phyloP scores from a whole-genome alignment of 768 basidiomycete species.

The Serendipita sp. region DNA sequence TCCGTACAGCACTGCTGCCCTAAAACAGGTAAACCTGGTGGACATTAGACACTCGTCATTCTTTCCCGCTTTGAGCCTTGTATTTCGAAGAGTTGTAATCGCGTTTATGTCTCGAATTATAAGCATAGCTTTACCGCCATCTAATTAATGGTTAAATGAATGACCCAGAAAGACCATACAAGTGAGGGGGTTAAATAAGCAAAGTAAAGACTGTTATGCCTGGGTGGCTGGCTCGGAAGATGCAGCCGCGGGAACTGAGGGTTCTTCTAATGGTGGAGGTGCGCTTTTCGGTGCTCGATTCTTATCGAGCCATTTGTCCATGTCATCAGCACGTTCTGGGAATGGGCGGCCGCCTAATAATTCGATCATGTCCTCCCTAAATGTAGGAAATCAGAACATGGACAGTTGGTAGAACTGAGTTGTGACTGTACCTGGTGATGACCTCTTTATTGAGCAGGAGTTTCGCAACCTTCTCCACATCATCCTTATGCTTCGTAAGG shows the following conservation, averaged over 20 bases:
- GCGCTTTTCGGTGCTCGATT: slow-evolving; percentile 20
- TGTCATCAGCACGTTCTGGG: slow-evolving; percentile 62
- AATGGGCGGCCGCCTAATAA: slow-evolving; percentile 76
- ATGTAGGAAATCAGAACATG: neutral
- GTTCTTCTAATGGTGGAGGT: neutral
- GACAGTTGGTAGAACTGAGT: neutral
- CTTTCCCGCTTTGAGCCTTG: no score
- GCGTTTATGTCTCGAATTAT: no score
- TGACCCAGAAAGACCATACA: no score
- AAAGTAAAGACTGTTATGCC: no score
- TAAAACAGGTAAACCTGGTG: no score
- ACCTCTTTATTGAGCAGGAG: slow-evolving; percentile 89
- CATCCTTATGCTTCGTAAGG: slow-evolving; percentile 60
- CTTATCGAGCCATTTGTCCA: slow-evolving; percentile 95
- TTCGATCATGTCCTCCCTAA: slow-evolving; percentile 73
- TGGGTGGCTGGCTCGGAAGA: neutral
- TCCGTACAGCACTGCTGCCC: no score
- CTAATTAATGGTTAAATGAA: no score
- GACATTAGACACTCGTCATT: no score
- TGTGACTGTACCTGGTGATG: slow-evolving; percentile 56
- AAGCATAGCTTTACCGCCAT: no score
- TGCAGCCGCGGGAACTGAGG: neutral
- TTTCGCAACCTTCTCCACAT: slow-evolving; percentile 89
- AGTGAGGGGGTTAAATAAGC: no score
- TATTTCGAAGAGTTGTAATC: no score